Base-by-base conservation (phyloP, 2,329 filamentous ascomycete genomes). In the Didymella pomorum region DNA sequence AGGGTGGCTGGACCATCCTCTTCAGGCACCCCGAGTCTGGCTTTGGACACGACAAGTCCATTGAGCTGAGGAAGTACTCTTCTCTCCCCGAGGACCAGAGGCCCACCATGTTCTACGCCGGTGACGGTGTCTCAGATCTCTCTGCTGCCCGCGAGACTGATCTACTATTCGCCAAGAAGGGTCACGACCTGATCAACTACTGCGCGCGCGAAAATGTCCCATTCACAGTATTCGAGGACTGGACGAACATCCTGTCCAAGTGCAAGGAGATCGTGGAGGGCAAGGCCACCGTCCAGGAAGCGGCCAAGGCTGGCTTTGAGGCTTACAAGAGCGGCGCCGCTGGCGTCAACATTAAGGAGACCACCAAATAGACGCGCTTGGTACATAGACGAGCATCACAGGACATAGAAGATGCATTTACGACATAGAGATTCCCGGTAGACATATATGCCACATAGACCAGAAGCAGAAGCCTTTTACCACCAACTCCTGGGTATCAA, bases 41-140 rank as follows among this genome's bases (percentile, higher is more conserved):
- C 58, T 96, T 96, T 71, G 95, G 95, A n/a, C 95, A 99, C 75
- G 94, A 99, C 83, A 99, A 99, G 86, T 93, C 89, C 25, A 82
- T 94, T 52, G 92, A 95, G 75, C 92, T 99, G 71, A 87, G 91
- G 65, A 92, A 92, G 50, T 98, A 98, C 79, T 89, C 89, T 2
- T 83, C 87, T 25, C 82, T 96, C 42, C 87, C 91, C 0, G 82
- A 82, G 14, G 76, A 82, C 29, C 79, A 90, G 71, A 85, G 93
- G 41, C 95, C 95, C 2, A 88, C 87, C 37, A 86, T 98, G 80
- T 92, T 98, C 77, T 99, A 99, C 72, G 94, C 95, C 29, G 95
- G 95, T 58, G 94, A 98, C 70, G 94, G 94, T 47, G 92, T 97
- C 4, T 96, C 91, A 2, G 94, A 98, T 75, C 82, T 98, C 51